Evolutionary conservation across 441 rosid genomes (phyloP), one percentile per base, ranked within the genome.

Genomic region (Pelargonium cotyledonis): DNA sequence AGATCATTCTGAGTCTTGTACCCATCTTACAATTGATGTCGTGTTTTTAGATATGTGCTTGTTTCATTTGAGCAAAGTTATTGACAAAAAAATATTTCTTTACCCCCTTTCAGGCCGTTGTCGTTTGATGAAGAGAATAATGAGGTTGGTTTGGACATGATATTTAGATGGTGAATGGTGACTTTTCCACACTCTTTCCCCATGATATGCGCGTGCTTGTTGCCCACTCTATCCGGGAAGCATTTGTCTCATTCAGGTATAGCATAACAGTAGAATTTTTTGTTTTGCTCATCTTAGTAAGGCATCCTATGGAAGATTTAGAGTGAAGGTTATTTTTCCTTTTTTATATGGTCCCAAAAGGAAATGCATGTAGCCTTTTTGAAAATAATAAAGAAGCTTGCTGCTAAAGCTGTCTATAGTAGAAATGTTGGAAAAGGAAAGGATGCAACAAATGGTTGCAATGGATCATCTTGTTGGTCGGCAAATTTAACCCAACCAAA

Each of bases 301-400:
- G 38, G 43, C 40, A 51, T 64, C 16, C 31, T 10, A 10, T 10
- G n/a, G 55, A 14, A 47, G 14, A 7, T 47, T 47, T 47, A 11
- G 55, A 47, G 14, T 29, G 3, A 29, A 1, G 31, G 31, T 29
- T 29, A 29, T 46, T 68, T 41, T 4, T 61, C 40, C 14, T 40
- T 43, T 40, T 2, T 57, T 46, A 7, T 12, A 65, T 75, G 79
- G 83, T 75, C 78, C 80, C 64, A 44, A 65, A 8, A 15, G 65
- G 40, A 64, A 69, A 65, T 26, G 72, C 57, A 44, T 62, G 72
- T 72, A 65, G 47, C 74, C 68, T 73, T 64, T 61, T 11, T 67
- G 60, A 16, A 57, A 64, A 65, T 69, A 44, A 44, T 35, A 70
- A 74, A 73, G 71, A 64, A 23, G 60, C 63, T 65, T 64, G 55